Conservation (phyloP, 352 stramenopile genomes). For the Phytopythium ostracodes region DNA sequence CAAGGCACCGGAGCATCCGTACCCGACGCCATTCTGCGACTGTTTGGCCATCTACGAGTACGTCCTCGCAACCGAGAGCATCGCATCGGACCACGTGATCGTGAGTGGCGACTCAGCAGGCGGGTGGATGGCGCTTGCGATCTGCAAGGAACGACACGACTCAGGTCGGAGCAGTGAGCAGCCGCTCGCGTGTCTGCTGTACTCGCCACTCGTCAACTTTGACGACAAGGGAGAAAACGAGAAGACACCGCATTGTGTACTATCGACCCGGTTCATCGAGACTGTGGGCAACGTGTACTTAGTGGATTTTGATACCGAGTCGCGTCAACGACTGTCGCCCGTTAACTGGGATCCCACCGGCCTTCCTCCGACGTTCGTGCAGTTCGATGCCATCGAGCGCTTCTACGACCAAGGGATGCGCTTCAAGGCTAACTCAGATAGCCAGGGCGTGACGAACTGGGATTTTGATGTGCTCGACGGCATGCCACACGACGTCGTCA, state of each 20-base stretch:
- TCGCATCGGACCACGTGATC: conserved; percentile 25
- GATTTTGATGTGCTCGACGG: conserved; percentile 27
- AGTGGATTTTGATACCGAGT: background rate
- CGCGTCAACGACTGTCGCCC: conserved; percentile 15
- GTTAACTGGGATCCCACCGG: conserved; percentile 26
- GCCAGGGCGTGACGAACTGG: conserved; percentile 24
- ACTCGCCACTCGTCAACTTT: conserved; percentile 12
- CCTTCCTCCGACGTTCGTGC: conserved; percentile 26
- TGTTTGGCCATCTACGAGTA: conserved; percentile 35
- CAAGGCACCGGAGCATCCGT: conserved; percentile 35
- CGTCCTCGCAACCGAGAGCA: conserved; percentile 19
- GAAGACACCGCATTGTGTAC: conserved; percentile 18
- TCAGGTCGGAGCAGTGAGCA: conserved; percentile 8
- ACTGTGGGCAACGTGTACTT: conserved; percentile 12
- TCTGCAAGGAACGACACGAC: conserved; percentile 24
- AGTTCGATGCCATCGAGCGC: conserved; percentile 18
- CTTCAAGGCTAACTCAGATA: conserved; percentile 8
- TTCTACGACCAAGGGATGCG: conserved; percentile 25
- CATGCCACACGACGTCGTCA: conserved; percentile 16
- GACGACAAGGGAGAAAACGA: conserved; percentile 14
- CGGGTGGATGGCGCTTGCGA: conserved; percentile 27
- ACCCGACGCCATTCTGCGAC: conserved; percentile 34
- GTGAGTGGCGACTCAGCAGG: conserved; percentile 42
- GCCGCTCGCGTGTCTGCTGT: conserved; percentile 15
- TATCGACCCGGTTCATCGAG: conserved; percentile 16